Conservation (phyloP, 78 protist genomes). For the Dictyostelium brefeldianum region DNA sequence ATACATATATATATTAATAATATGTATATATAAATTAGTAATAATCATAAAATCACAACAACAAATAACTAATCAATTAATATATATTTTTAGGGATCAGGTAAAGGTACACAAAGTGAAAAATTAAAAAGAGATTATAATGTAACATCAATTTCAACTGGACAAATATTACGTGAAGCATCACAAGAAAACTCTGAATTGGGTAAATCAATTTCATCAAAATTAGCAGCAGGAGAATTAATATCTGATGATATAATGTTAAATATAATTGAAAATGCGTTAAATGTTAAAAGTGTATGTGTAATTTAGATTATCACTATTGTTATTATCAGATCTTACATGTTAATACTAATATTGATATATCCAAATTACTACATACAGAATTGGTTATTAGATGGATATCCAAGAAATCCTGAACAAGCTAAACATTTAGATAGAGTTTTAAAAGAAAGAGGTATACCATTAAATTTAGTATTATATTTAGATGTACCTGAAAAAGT, state of each 20-base stretch:
- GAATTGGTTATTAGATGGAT: conserved; percentile 92
- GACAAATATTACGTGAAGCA: conserved; percentile 71
- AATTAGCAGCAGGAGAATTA: conserved; percentile 60
- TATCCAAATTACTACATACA: neutral
- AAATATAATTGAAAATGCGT: conserved; percentile 40
- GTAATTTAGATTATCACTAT: neutral
- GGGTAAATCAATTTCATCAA: conserved; percentile 46
- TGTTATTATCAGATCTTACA: neutral
- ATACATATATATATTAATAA: neutral
- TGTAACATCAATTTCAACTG: conserved; percentile 73
- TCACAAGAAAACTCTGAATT: conserved; percentile 28
- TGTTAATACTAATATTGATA: neutral
- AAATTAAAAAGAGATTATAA: conserved; percentile 77
- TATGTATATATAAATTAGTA: neutral
- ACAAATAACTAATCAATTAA: no score
- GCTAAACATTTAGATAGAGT: conserved; percentile 62
- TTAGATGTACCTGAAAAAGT: conserved; percentile 78
- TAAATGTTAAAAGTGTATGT: conserved; percentile 16
- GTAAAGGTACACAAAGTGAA: conserved; percentile 83
- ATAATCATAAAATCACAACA: no score
- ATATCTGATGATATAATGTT: conserved; percentile 73
- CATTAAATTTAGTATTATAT: conserved; percentile 58
- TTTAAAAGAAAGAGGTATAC: conserved; percentile 7
- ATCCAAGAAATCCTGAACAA: conserved; percentile 89
- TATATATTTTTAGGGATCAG: conserved; percentile 45